Evolutionary conservation across 2,329 filamentous ascomycete genomes (phyloP).

Genomic region (Zymoseptoria tritici): DNA sequence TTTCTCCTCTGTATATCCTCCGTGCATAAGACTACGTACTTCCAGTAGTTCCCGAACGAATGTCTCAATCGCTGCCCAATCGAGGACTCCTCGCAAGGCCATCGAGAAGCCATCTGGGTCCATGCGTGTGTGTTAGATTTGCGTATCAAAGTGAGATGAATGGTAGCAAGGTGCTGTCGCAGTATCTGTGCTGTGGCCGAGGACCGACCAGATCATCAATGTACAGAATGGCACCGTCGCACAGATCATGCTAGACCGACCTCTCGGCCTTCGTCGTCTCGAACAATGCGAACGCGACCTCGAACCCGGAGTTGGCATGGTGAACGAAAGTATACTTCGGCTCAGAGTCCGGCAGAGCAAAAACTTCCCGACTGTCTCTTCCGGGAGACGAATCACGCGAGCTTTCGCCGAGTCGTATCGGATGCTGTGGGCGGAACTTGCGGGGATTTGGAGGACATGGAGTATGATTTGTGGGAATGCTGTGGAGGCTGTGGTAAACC

Average conservation of each 20-base stretch:
- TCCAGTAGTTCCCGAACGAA: not conserved
- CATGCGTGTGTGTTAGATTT: too few relatives aligned
- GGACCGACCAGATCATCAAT: not conserved
- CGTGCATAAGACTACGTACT: not conserved
- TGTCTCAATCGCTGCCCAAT: not conserved
- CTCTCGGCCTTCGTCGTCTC: not conserved
- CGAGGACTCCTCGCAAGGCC: not conserved
- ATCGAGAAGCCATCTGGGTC: too few relatives aligned
- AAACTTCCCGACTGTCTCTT: not conserved
- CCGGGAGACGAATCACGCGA: not conserved
- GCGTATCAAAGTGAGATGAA: too few relatives aligned
- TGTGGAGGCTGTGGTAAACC: not conserved
- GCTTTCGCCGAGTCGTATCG: not conserved
- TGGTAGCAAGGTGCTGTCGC: not conserved
- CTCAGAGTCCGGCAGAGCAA: not conserved
- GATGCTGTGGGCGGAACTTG: not conserved
- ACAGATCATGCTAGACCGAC: not conserved
- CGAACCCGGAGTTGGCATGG: not conserved
- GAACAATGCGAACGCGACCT: not conserved
- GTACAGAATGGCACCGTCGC: not conserved
- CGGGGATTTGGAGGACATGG: not conserved
- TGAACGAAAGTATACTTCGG: not conserved
- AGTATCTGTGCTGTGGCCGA: too few relatives aligned
- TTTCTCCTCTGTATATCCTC: not conserved
- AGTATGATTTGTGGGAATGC: not conserved